phyloP scores from a whole-genome alignment of 331 rosid species.

The Acacia concinna region DNA sequence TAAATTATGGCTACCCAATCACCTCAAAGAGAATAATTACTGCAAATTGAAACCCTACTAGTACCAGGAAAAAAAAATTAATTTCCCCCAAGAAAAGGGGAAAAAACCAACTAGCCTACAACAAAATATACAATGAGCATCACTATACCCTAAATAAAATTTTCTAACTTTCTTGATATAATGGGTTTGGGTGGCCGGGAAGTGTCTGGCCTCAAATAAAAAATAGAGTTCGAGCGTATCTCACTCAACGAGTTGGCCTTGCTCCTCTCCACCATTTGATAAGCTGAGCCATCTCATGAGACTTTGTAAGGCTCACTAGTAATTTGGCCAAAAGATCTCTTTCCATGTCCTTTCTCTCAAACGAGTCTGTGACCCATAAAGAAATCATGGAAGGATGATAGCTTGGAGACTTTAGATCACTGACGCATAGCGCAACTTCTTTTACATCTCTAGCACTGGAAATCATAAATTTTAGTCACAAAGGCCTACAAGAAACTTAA shows the following conservation, averaged over 20 bases:
- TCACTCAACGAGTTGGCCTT: slow-evolving; percentile 63
- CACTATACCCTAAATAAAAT: slow-evolving; percentile 62
- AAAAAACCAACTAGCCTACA: slow-evolving; percentile 6
- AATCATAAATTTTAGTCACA: slow-evolving; percentile 24
- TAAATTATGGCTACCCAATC: slow-evolving; percentile 36
- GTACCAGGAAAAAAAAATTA: slow-evolving; percentile 36
- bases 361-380: slow-evolving; percentile 82
- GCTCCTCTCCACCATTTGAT: slow-evolving; percentile 82
- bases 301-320: slow-evolving; percentile 60
- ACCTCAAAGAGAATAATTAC: slow-evolving; percentile 32
- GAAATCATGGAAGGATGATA: slow-evolving; percentile 84
- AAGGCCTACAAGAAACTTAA: neutral
- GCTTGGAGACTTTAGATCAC: slow-evolving; percentile 74
- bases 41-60: slow-evolving; percentile 47
- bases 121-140: slow-evolving; percentile 56
- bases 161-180: slow-evolving; percentile 63
- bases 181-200: slow-evolving; percentile 62
- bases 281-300: slow-evolving; percentile 60
- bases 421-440: slow-evolving; percentile 72
- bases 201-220: slow-evolving; percentile 59
- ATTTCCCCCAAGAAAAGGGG: neutral
- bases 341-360: slow-evolving; percentile 75
- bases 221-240: slow-evolving; percentile 45
- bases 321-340: slow-evolving; percentile 72
- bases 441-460: slow-evolving; percentile 84